Evolutionary conservation across 352 stramenopile genomes (phyloP).

Genomic region (Globisporangium spiculum): DNA sequence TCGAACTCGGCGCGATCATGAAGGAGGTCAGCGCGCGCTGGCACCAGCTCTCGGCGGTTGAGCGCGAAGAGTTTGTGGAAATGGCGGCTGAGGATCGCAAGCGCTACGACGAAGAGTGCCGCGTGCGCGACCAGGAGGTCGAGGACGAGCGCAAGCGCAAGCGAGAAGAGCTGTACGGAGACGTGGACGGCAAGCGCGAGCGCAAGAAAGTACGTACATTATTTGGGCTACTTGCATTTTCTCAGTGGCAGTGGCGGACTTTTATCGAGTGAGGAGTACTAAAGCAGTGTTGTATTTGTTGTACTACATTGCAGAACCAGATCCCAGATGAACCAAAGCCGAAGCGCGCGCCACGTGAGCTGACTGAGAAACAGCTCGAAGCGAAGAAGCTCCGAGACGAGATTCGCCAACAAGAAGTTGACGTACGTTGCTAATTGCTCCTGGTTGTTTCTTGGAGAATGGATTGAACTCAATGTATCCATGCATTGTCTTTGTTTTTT

Average conservation of each 20-base stretch:
- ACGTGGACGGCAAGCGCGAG: constrained; percentile 79
- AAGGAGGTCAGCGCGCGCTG: constrained; percentile 80
- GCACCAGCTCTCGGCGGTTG: constrained; percentile 55
- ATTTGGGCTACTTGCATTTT: neutral
- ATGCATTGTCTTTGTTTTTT: neutral
- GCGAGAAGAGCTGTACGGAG: constrained; percentile 63
- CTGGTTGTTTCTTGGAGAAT: neutral
- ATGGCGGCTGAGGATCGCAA: constrained; percentile 52
- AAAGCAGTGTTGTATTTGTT: neutral
- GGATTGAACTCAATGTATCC: neutral
- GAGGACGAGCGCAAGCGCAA: constrained; percentile 71
- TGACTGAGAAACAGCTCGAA: constrained; percentile 66
- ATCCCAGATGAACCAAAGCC: constrained; percentile 37
- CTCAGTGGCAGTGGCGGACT: neutral
- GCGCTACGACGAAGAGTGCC: constrained; percentile 78
- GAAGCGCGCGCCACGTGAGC: constrained; percentile 38
- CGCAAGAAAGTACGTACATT: constrained; percentile 51
- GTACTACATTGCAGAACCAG: constrained; percentile 20
- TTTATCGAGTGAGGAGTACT: constrained; percentile 4
- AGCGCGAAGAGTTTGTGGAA: constrained; percentile 71
- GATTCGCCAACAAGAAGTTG: constrained; percentile 66
- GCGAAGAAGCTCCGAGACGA: constrained; percentile 67
- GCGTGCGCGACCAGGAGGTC: constrained; percentile 66
- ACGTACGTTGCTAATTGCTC: constrained; percentile 15
- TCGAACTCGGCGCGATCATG: constrained; percentile 66